phyloP scores from a whole-genome alignment of 305 asterid species.

The Fraxinus latifolia region DNA sequence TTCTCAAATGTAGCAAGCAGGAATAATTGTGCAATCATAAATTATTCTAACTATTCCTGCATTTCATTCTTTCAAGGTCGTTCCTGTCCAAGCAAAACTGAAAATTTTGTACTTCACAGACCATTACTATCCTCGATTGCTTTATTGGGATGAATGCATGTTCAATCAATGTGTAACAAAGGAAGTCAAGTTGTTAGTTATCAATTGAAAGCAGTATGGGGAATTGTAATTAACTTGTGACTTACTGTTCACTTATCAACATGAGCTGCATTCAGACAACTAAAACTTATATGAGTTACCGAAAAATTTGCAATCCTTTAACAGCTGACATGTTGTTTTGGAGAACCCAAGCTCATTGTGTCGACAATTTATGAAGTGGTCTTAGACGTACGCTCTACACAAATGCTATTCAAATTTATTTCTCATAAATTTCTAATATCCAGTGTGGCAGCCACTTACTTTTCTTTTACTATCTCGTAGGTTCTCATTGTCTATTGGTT shows the following conservation, averaged over 20 bases:
- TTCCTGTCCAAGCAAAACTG: not conserved
- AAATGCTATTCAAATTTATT: constrained; percentile 8
- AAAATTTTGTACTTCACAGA: not conserved
- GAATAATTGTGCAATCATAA: constrained; percentile 21
- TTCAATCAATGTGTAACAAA: not conserved
- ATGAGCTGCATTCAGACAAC: not conserved
- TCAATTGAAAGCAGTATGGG: not conserved
- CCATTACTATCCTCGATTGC: constrained; percentile 18
- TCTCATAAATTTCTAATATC: not conserved
- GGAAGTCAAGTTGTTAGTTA: constrained; percentile 11
- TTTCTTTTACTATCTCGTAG: constrained; percentile 12
- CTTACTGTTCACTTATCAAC: not conserved
- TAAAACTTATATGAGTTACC: not conserved
- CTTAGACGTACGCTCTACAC: constrained; percentile 2
- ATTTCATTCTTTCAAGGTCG: not conserved
- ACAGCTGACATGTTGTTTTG: constrained; percentile 4
- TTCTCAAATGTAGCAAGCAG: constrained; percentile 15
- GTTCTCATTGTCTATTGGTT: not conserved
- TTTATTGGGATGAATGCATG: constrained; percentile 4
- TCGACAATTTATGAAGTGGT: constrained; percentile 12
- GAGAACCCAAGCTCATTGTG: constrained; percentile 15
- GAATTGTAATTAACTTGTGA: not conserved
- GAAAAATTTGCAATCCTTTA: constrained; percentile 7
- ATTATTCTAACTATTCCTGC: not conserved
- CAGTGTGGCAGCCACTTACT: not conserved